Evolutionary conservation across 768 basidiomycete species (phyloP).

Genomic region (Serendipita sp.): DNA sequence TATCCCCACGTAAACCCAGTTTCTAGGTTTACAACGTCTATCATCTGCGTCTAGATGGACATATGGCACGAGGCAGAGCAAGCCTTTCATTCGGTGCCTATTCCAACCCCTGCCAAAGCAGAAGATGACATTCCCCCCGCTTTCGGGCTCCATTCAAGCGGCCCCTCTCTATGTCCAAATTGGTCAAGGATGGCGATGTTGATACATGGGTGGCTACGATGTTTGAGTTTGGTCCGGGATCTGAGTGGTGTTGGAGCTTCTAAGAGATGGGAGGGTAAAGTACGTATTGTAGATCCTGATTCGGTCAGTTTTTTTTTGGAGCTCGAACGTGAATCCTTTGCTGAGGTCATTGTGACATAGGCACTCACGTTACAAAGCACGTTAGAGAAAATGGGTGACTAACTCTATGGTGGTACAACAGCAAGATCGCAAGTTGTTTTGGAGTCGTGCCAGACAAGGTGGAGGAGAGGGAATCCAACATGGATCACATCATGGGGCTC

Average conservation of each 20-base stretch:
- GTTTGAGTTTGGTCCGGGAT: slow-evolving; percentile 33
- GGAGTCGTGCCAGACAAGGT: slow-evolving; percentile 35
- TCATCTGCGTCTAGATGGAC: slow-evolving; percentile 40
- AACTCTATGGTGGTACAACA: slow-evolving; percentile 63
- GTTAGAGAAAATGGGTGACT: slow-evolving; percentile 69
- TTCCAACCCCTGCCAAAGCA: neutral
- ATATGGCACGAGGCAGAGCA: slow-evolving; percentile 38
- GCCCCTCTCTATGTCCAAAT: slow-evolving; percentile 91
- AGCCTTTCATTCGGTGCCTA: slow-evolving; percentile 6
- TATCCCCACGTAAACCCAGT: neutral
- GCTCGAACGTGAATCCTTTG: slow-evolving; percentile 7
- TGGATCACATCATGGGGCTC: slow-evolving; percentile 85
- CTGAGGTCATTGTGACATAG: slow-evolving; percentile 24
- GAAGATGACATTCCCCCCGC: neutral
- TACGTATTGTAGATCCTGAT: slow-evolving; percentile 85
- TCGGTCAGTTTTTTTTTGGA: slow-evolving; percentile 40
- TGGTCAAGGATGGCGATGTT: slow-evolving; percentile 89
- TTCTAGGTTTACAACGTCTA: neutral
- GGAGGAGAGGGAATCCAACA: slow-evolving; percentile 31
- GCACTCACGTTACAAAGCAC: slow-evolving; percentile 85
- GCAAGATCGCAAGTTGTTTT: slow-evolving; percentile 76
- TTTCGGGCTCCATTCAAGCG: slow-evolving; percentile 21
- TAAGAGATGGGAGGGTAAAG: slow-evolving; percentile 88
- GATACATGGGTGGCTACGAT: slow-evolving; percentile 86
- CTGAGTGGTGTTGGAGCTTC: neutral